These are phyloP conservation scores for Diutina rugosa DNA, from an alignment of 1,139 yeast species.

Conservation along the genomic window DNA sequence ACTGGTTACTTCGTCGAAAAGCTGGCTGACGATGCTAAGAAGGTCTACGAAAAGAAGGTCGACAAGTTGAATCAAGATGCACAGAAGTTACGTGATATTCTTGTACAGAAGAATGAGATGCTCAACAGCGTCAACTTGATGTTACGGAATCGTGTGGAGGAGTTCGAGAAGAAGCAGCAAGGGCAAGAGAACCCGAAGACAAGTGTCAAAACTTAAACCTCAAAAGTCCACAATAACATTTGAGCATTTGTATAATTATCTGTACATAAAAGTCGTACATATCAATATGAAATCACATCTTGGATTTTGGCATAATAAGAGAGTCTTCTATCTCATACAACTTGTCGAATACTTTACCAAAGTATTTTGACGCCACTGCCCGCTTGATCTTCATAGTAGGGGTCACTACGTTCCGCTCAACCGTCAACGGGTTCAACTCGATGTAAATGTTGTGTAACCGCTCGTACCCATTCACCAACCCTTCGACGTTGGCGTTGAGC, in stretches of 20 bases:
- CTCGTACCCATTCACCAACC: conserved; percentile 21
- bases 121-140: conserved; percentile 40
- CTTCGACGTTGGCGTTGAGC: conserved; percentile 16
- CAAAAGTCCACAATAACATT: not conserved
- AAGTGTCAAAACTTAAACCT: not conserved
- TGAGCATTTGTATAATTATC: not conserved
- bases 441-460: conserved; percentile 21
- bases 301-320: not conserved
- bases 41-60: conserved; percentile 65
- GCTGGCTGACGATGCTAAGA: conserved; percentile 48
- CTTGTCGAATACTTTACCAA: conserved; percentile 10
- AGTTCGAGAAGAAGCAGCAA: not conserved
- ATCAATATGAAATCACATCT: not conserved
- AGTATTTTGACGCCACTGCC: conserved; percentile 22
- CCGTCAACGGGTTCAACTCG: conserved; percentile 25
- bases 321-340: conserved; percentile 9
- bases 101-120: conserved; percentile 33
- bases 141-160: conserved; percentile 26
- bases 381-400: conserved; percentile 30
- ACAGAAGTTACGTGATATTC: conserved; percentile 9
- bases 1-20: conserved; percentile 93
- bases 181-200: not conserved
- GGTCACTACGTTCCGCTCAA: conserved; percentile 25
- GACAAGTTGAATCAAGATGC: conserved; percentile 63
- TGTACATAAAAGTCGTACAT: not conserved